Percentiles rank a stretch among this genome's conserved stretches.
Evolutionary conservation across 2,329 filamentous ascomycete genomes (phyloP).

Genomic region (Colletotrichum godetiae): DNA sequence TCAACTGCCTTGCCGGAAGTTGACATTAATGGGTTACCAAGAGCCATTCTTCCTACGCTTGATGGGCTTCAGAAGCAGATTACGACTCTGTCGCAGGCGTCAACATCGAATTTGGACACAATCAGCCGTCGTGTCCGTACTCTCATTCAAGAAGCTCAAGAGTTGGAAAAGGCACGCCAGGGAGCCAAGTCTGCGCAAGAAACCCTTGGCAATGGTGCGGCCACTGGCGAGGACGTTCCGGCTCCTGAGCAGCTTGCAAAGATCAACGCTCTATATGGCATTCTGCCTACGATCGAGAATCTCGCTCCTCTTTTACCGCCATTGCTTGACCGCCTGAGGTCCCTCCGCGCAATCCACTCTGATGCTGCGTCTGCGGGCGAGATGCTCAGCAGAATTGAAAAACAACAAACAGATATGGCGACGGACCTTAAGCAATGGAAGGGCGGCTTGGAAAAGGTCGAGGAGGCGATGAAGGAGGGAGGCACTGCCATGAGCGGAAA

Average conservation of each 20-base stretch:
- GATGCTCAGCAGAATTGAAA: constrained; percentile 81
- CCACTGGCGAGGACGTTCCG: constrained; percentile 53
- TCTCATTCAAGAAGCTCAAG: constrained; percentile 79
- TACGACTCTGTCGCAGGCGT: constrained; percentile 77
- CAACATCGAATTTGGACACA: constrained; percentile 77
- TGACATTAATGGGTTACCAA: constrained; percentile 65
- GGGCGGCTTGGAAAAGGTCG: constrained; percentile 82
- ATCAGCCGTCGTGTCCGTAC: constrained; percentile 77
- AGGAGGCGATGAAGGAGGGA: constrained; percentile 77
- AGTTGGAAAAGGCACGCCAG: constrained; percentile 73
- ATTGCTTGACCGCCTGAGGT: constrained; percentile 85
- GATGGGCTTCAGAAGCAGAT: constrained; percentile 86
- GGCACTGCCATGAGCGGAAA: constrained; percentile 81
- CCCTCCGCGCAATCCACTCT: constrained; percentile 84
- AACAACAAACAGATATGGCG: constrained; percentile 83
- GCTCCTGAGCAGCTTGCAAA: constrained; percentile 82
- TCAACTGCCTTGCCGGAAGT: constrained; percentile 74
- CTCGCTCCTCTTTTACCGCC: constrained; percentile 87
- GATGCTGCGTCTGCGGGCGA: constrained; percentile 86
- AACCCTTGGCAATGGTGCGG: constrained; percentile 61
- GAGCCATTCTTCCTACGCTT: constrained; percentile 84
- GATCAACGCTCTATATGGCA: constrained; percentile 91
- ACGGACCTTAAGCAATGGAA: constrained; percentile 88
- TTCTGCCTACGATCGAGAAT: constrained; percentile 87
- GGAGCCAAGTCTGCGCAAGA: constrained; percentile 72